These are phyloP conservation scores for Echites panduratus DNA, from an alignment of 257 asterid species.

Conservation along the genomic window DNA sequence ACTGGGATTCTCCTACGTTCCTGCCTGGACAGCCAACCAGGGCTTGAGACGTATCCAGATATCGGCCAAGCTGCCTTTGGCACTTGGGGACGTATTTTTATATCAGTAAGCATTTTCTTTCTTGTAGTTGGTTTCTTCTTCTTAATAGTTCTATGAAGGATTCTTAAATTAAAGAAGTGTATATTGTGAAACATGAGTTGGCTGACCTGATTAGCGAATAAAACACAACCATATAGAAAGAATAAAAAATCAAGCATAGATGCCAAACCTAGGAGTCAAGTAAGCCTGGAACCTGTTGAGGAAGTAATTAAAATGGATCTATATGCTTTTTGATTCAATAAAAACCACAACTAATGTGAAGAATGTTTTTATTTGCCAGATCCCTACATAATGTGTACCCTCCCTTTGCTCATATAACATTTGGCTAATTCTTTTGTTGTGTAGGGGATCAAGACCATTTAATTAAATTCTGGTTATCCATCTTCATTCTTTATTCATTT, in stretches of 20 bases:
- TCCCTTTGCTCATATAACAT: too few species aligned
- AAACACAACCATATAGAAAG: not conserved
- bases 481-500: not conserved
- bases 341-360: too few species aligned
- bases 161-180: not conserved
- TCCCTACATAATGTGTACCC: too few species aligned
- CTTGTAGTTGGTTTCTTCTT: not conserved
- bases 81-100: constrained; percentile 58
- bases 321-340: too few species aligned
- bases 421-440: too few species aligned
- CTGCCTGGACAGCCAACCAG: constrained; percentile 95
- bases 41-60: constrained; percentile 92
- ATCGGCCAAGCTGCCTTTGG: constrained; percentile 99
- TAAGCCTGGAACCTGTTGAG: too few species aligned
- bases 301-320: too few species aligned
- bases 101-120: constrained; percentile 56
- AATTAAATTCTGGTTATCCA: not conserved
- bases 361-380: too few species aligned
- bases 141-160: not conserved
- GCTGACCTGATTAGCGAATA: not conserved
- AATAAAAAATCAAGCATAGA: not conserved
- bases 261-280: not conserved
- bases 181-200: not conserved
- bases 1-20: constrained; percentile 79
- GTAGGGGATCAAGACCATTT: too few species aligned